Evolutionary conservation across 2,329 filamentous ascomycete species (phyloP).

Genomic region (Colletotrichum sp.): DNA sequence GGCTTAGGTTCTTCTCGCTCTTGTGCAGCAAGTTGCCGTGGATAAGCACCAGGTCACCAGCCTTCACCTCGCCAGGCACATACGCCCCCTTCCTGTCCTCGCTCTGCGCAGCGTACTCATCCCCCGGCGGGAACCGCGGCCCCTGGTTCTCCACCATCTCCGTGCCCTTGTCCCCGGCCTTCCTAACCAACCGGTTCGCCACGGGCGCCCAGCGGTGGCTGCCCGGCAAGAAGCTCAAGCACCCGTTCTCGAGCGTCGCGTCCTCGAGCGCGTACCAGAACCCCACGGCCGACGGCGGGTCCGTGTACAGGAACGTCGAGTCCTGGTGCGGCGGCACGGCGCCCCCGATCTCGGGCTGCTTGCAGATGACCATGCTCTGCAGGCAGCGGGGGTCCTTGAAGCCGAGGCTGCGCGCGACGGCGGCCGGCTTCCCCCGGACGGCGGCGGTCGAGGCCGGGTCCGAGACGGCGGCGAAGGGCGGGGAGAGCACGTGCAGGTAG

Average conservation of each 20-base stretch:
- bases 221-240: conserved; percentile 83
- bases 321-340: conserved; percentile 93
- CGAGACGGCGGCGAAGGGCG: conserved; percentile 67
- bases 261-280: conserved; percentile 99
- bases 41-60: conserved; percentile 88
- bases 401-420: conserved; percentile 73
- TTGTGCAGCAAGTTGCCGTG: conserved; percentile 96
- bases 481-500: conserved; percentile 72
- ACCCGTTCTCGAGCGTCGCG: conserved; percentile 84
- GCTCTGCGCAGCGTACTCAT: conserved; percentile 51
- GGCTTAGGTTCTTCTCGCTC: conserved; percentile 89
- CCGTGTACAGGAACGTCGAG: conserved; percentile 89
- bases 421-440: conserved; percentile 47
- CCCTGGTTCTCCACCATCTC: conserved; percentile 76
- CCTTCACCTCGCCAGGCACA: conserved; percentile 85
- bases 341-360: conserved; percentile 94
- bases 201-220: conserved; percentile 79
- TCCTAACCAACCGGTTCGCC: conserved; percentile 76
- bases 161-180: conserved; percentile 58
- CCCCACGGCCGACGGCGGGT: conserved; percentile 86
- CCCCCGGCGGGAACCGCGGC: conserved; percentile 62
- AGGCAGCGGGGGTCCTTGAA: conserved; percentile 79
- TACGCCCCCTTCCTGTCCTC: conserved; percentile 62
- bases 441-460: conserved; percentile 51
- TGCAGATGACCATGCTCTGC: conserved; percentile 98